Percentiles rank a stretch among this genome's conserved stretches.
Conservation (phyloP, 257 asterid genomes). For the Lithospermum erythrorhizon region DNA sequence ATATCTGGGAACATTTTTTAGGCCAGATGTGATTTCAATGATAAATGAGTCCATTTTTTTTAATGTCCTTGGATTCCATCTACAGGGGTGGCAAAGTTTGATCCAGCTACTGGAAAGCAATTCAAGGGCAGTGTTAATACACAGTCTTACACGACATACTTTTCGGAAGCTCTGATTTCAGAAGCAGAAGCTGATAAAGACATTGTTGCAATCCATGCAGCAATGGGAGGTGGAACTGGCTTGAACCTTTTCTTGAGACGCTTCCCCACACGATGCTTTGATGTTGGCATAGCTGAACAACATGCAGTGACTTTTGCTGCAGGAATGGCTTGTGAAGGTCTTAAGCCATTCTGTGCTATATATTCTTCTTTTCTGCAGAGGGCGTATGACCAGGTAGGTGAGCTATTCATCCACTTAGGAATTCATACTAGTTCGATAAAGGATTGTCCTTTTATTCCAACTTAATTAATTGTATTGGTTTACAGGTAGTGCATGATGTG, state of each 20-base stretch:
- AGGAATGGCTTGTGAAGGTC: slow-evolving; percentile 93
- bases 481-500: slow-evolving; percentile 90
- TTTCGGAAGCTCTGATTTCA: slow-evolving; percentile 85
- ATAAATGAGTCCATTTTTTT: background rate
- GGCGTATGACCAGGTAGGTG: slow-evolving; percentile 79
- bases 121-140: slow-evolving; percentile 64
- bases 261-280: slow-evolving; percentile 75
- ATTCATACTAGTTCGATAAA: background rate
- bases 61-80: background rate
- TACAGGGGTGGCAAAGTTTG: slow-evolving; percentile 81
- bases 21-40: background rate
- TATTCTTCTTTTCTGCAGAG: slow-evolving; percentile 90
- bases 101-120: slow-evolving; percentile 93
- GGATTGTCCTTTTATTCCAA: background rate
- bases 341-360: slow-evolving; percentile 86
- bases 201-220: slow-evolving; percentile 85
- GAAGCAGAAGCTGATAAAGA: slow-evolving; percentile 90
- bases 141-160: slow-evolving; percentile 82
- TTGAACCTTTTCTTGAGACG: slow-evolving; percentile 81
- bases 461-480: slow-evolving; percentile 8
- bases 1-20: background rate
- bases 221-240: slow-evolving; percentile 98
- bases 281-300: slow-evolving; percentile 95
- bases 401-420: background rate
- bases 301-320: slow-evolving; percentile 99